Base-by-base conservation (phyloP, 1,139 yeast species). In the Geotrichum siamense region DNA sequence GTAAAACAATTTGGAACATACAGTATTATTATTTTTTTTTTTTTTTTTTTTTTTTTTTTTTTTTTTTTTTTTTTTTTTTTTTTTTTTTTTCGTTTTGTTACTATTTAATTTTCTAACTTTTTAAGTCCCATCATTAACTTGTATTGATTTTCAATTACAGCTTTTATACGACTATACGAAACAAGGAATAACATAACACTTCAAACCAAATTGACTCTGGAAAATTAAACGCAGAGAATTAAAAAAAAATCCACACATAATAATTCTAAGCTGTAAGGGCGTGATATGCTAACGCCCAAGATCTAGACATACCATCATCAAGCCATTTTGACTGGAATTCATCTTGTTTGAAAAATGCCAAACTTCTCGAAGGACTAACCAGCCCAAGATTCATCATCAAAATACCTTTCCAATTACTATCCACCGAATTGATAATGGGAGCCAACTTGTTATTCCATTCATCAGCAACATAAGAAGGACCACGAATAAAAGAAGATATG, bases 331-430 rank as follows among this genome's bases (percentile, higher is more conserved):
- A 43, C 39, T 62, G 56, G 61, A 78, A 82, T 23, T 57, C 54
- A 10, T 1, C 65, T 50, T n/a, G 69, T 58, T 15, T 76, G 62
- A 63, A 87, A 87, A 65, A 84, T 85, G 1, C 64, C 57, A 62
- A 76, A 82, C 0, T 43, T 12, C 30, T 35, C 2, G 20, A 13
- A n/a, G 45, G 45, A 5, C 16, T 28, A 15, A 15, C 29, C 37
- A 46, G 28, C 6, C 96, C 96, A 51, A 76, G 75, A 63, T 89
- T 85, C 48, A 86, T 69, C 69, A 79, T 75, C 47, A 89, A 67
- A 39, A 91, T 76, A 32, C 97, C 96, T 39, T 76, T 76, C 97
- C 97, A 91, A 2, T 96, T 96, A 54, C 78, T 79, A 35, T 72
- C 69, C 12, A 86, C 74, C 9, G 64, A 58, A 36, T 64, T 71